phyloP scores from a whole-genome alignment of 257 asterid genomes.

The Ligustrum vulgare region DNA sequence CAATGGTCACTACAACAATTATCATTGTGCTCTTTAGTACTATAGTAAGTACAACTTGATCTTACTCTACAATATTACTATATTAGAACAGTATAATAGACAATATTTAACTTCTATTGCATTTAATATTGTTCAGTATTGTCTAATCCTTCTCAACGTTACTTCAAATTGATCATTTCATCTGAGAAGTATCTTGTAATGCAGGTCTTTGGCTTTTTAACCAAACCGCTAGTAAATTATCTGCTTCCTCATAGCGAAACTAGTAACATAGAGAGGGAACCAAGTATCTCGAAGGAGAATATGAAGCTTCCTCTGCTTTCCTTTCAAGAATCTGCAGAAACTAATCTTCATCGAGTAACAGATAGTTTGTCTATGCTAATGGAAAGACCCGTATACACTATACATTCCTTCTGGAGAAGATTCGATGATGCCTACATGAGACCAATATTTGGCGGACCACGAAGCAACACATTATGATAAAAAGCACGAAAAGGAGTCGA shows the following conservation, averaged over 20 bases:
- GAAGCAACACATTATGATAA: slow-evolving; percentile 18
- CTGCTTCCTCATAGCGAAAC: slow-evolving; percentile 52
- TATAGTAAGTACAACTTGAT: slow-evolving; percentile 48
- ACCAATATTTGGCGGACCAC: slow-evolving; percentile 77
- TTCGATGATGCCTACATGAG: slow-evolving; percentile 88
- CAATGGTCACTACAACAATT: slow-evolving; percentile 66
- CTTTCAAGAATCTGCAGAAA: slow-evolving; percentile 74
- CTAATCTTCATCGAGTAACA: slow-evolving; percentile 60
- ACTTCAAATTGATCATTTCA: not conserved
- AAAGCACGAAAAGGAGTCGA: not conserved
- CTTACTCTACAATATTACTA: not conserved
- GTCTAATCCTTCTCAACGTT: not conserved
- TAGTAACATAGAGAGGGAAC: slow-evolving; percentile 52
- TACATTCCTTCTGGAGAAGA: slow-evolving; percentile 82
- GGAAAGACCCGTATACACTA: slow-evolving; percentile 77
- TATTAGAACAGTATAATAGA: not conserved
- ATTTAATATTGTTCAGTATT: not conserved
- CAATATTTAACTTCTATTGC: not conserved
- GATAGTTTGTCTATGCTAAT: slow-evolving; percentile 74
- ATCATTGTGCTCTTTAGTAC: slow-evolving; percentile 82
- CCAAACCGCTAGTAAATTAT: slow-evolving; percentile 66
- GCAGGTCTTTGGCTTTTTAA: slow-evolving; percentile 86
- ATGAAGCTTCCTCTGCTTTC: slow-evolving; percentile 81
- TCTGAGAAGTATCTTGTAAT: not conserved
- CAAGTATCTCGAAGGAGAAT: slow-evolving; percentile 61